These are phyloP conservation scores for Apiospora marii DNA, from an alignment of 2,329 filamentous ascomycete genomes.

Conservation along the genomic window DNA sequence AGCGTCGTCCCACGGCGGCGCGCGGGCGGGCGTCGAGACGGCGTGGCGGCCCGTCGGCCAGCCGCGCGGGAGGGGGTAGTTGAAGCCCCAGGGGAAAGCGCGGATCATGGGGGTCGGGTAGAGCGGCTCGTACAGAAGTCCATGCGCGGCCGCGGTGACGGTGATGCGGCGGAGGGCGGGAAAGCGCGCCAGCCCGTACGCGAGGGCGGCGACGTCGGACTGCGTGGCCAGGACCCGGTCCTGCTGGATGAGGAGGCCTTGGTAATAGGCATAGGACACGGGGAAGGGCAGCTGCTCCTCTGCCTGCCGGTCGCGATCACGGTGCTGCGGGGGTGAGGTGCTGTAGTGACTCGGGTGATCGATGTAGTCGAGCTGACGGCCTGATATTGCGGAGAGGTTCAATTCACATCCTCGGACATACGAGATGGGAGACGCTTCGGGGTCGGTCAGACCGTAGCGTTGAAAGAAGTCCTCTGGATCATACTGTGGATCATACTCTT, in stretches of 20 bases:
- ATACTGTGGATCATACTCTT: too few relatives aligned
- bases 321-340: too few relatives aligned
- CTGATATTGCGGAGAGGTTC: background rate
- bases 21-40: background rate
- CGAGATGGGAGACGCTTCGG: background rate
- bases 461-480: too few relatives aligned
- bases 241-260: background rate
- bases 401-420: background rate
- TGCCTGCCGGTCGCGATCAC: background rate
- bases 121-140: slow-evolving; percentile 5
- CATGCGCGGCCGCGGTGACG: slow-evolving; percentile 15
- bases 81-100: slow-evolving; percentile 8
- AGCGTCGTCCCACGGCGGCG: background rate
- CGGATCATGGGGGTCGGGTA: slow-evolving; percentile 23
- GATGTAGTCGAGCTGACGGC: background rate
- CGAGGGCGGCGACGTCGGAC: background rate
- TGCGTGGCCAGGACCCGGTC: background rate
- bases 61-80: slow-evolving; percentile 12
- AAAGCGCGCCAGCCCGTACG: background rate
- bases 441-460: too few relatives aligned
- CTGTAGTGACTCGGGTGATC: too few relatives aligned
- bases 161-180: background rate
- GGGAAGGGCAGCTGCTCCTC: background rate
- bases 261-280: background rate
- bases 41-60: background rate